Evolutionary conservation across 2,329 filamentous ascomycete genomes (phyloP), one percentile per base, ranked within the genome.

Genomic region (Penicillium concentricum): DNA sequence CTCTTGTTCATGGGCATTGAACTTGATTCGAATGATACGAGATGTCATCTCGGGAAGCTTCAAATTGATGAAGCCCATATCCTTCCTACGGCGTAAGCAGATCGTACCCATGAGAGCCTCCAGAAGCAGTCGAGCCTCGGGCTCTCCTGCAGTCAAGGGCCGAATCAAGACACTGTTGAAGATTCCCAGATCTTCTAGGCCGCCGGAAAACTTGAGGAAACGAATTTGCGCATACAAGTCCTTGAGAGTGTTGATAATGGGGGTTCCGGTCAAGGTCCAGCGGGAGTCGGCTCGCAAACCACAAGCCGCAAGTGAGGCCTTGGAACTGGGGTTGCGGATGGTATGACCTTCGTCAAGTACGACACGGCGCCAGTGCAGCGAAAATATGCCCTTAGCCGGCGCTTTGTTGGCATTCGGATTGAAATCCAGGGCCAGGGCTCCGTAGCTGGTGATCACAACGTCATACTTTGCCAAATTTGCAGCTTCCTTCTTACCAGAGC

Each of bases 31-130:
- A 66, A 94, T 87, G 6, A 94, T 80, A 62, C 88, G 92, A 68
- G 93, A 91, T 1, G 86, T 87, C 67, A 95, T 86, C 15, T 86
- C 79, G 0, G 92, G 91, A 9, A 96, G 80, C 60, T 86, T 88
- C 20, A 96, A 78, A 63, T 96, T 90, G 51, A 96, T 84, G 67
- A 95, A 96, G 5, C 82, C 82, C 91, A 96, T 96, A 54, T 93
- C 87, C 71, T 96, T 96, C 72, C 87, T 88, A 37, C 92, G 85
- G 37, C 92, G 84, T 22, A 96, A 79, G 66, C 90, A 94, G 45
- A 96, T 82, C 18, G 89, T 86, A n/a, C 82, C 81, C 85, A 96
- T 92, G 43, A 96, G 80, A 5, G 85, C 82, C 67, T 93, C 89
- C 4, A 95, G 80, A 4, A 93, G 77, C 12, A 81, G 73, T 46